Conservation (phyloP, 257 asterid species). For the Anisodus tanguticus region DNA sequence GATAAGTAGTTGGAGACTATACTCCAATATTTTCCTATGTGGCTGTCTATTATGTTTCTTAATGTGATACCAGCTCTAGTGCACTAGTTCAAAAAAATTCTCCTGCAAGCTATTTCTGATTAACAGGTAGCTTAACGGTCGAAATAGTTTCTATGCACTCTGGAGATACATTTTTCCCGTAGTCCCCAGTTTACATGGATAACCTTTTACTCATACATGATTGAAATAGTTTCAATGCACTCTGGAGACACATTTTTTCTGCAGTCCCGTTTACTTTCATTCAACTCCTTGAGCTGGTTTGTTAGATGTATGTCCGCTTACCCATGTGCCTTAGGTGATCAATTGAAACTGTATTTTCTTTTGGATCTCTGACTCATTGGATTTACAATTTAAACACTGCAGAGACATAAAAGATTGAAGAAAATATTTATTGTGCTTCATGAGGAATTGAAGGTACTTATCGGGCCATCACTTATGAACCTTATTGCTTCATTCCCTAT, state of each 20-base stretch:
- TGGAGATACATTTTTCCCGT: conserved; percentile 8
- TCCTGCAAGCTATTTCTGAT: background rate
- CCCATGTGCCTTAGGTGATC: conserved; percentile 7
- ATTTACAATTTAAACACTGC: conserved; percentile 37
- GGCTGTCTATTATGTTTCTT: conserved; percentile 10
- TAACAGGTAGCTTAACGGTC: background rate
- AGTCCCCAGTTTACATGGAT: background rate
- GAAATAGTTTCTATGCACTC: conserved; percentile 5
- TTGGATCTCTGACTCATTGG: background rate
- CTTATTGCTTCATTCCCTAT: background rate
- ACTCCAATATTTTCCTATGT: background rate
- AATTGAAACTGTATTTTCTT: background rate
- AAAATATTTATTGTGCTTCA: conserved; percentile 74
- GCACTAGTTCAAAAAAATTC: background rate
- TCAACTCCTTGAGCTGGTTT: conserved; percentile 15
- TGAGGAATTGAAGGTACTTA: conserved; percentile 74
- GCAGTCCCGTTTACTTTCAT: background rate
- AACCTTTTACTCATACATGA: background rate
- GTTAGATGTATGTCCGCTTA: background rate
- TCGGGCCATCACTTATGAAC: conserved; percentile 34
- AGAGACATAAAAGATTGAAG: conserved; percentile 80
- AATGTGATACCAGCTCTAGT: background rate
- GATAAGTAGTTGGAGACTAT: conserved; percentile 22
- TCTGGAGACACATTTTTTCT: background rate
- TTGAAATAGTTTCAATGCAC: background rate